Evolutionary conservation across 768 basidiomycete genomes (phyloP), one percentile per base, ranked within the genome.

Genomic region (Pisolithus albus): DNA sequence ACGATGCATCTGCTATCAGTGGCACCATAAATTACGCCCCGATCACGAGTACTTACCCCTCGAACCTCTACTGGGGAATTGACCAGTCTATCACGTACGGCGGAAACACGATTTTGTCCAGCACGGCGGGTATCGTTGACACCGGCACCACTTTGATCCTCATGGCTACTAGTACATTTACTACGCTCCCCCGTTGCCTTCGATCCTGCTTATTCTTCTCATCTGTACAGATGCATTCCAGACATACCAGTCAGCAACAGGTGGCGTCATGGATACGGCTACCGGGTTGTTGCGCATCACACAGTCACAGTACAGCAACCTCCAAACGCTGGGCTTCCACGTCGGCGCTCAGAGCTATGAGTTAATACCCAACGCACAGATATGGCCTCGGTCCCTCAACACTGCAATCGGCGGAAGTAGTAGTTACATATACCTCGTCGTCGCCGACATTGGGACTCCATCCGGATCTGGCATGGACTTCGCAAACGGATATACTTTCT

Each of bases 311-410:
- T 70, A 56, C 53, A 51, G 40, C 21, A 59, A 41, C 15, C 54
- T 70, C 15, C 3, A 64, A 52, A 59, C 49, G 1, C 37, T 71
- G 40, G 52, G 54, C 39, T 69, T 72, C 56, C 53, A 58, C 10
- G 55, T 68, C 34, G 64, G 62, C 28, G 56, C 49, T 3, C 24
- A 26, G 1, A 10, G 46, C 3, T 64, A 68, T 40, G 48, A 41
- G 26, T 55, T 68, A 16, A 52, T 51, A 4, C 51, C 61, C 5
- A 64, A 68, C 24, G 68, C 58, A 2, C 69, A 70, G 48, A 68
- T 68, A 52, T 70, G 68, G 65, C 69, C 69, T 2, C 65, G 64
- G 40, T 61, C 62, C 13, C 57, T 70, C 28, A 68, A 69, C 57
- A 36, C 54, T 7, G 52, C 18, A 19, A 54, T 70, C 23, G 70